Conservation (phyloP, 2,329 filamentous ascomycete species). For the Phialemoniopsis sp. region DNA sequence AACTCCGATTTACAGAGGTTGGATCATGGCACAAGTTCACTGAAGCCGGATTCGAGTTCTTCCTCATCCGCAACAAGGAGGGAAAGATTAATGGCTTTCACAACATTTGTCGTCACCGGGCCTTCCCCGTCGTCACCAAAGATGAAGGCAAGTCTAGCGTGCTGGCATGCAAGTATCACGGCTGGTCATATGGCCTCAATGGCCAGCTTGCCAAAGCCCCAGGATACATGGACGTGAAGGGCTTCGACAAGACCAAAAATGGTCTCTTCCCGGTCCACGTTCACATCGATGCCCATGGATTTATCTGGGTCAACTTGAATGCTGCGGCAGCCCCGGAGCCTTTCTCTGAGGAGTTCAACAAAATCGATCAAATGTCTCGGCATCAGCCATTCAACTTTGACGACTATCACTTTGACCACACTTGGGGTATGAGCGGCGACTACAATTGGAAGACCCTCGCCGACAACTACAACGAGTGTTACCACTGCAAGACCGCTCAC, state of each 20-base stretch:
- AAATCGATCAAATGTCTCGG: no score
- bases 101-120: slow-evolving; percentile 39
- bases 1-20: slow-evolving; percentile 21
- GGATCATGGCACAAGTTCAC: slow-evolving; percentile 29
- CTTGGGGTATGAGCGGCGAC: slow-evolving; percentile 22
- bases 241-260: slow-evolving; percentile 33
- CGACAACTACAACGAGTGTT: slow-evolving; percentile 45
- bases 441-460: slow-evolving; percentile 35
- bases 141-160: slow-evolving; percentile 28
- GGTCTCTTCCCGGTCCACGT: slow-evolving; percentile 41
- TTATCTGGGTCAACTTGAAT: slow-evolving; percentile 49
- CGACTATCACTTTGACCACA: slow-evolving; percentile 15
- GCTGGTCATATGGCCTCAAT: slow-evolving; percentile 37
- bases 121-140: slow-evolving; percentile 29
- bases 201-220: slow-evolving; percentile 37
- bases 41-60: slow-evolving; percentile 30
- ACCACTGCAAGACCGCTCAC: slow-evolving; percentile 45
- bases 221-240: slow-evolving; percentile 28
- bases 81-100: slow-evolving; percentile 33
- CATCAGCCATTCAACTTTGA: slow-evolving; percentile 15
- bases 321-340: no score
- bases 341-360: no score
- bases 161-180: slow-evolving; percentile 38
- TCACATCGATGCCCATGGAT: slow-evolving; percentile 37
- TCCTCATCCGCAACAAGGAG: slow-evolving; percentile 26